phyloP scores from a whole-genome alignment of 495 filamentous ascomycete genomes.

The Talaromyces liani region DNA sequence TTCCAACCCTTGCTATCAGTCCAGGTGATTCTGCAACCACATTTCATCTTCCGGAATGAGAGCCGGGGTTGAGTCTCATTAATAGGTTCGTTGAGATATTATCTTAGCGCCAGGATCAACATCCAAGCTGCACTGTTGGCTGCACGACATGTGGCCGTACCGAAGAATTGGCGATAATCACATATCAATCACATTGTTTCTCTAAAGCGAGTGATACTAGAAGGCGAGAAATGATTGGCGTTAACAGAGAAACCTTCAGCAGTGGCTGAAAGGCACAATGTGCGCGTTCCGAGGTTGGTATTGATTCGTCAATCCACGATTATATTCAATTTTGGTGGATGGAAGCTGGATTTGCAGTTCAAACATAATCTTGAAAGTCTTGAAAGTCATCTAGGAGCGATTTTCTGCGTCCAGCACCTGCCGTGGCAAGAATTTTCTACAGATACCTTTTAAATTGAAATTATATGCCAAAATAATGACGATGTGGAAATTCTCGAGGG shows the following conservation, averaged over 20 bases:
- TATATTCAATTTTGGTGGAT: neutral
- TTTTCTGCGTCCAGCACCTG: neutral
- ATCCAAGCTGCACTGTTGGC: neutral
- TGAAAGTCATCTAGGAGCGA: neutral
- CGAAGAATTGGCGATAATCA: neutral
- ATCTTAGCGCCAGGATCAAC: neutral
- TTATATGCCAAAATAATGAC: neutral
- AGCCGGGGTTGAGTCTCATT: neutral
- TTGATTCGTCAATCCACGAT: neutral
- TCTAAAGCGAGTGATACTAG: neutral
- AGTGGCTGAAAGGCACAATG: neutral
- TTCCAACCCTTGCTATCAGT: neutral
- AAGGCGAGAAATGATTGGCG: neutral
- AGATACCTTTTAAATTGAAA: neutral
- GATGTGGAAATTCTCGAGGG: neutral
- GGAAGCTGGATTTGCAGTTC: neutral
- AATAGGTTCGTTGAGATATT: neutral
- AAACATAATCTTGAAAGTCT: neutral
- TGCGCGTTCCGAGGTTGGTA: neutral
- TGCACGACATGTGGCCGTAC: neutral
- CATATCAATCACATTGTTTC: too few relatives aligned
- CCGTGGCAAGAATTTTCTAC: neutral
- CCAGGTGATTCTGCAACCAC: neutral
- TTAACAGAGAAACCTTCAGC: neutral
- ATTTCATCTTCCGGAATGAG: neutral